Evolutionary conservation across 1,284 basidiomycete species (phyloP).

Genomic region (Ceratobasidium sp.): DNA sequence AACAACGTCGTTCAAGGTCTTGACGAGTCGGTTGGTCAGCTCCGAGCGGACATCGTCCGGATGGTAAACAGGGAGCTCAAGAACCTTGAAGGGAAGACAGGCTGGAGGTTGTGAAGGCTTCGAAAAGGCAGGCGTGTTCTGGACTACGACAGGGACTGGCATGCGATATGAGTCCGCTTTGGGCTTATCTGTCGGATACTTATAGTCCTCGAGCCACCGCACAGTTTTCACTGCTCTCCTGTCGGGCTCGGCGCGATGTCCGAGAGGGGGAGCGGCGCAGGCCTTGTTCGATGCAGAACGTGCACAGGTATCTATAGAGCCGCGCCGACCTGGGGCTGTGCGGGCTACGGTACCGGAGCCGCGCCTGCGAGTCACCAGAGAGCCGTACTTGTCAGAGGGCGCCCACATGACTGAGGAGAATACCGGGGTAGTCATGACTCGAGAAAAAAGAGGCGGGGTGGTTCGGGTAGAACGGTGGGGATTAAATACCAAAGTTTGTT

Average conservation of each 20-base stretch:
- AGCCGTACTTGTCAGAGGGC: conserved; percentile 28
- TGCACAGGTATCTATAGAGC: conserved; percentile 16
- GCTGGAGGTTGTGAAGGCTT: conserved; percentile 11
- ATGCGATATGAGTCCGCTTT: conserved; percentile 12
- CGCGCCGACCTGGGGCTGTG: conserved; percentile 26
- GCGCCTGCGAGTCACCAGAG: conserved; percentile 33
- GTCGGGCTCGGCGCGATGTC: conserved; percentile 10
- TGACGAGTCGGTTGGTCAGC: conserved; percentile 22
- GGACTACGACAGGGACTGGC: conserved; percentile 25
- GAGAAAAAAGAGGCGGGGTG: conserved; percentile 9
- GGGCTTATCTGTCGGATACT: conserved; percentile 8
- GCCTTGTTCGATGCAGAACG: background rate
- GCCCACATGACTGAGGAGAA: conserved; percentile 34
- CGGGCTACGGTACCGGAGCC: conserved; percentile 17
- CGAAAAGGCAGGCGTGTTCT: background rate
- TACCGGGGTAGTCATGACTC: conserved; percentile 18
- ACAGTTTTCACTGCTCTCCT: conserved; percentile 23
- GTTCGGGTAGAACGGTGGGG: background rate
- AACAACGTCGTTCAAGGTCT: conserved; percentile 33
- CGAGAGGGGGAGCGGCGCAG: conserved; percentile 2
- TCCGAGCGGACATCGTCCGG: conserved; percentile 24
- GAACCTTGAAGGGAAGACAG: conserved; percentile 13
- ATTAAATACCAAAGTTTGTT: no score
- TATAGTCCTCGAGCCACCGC: conserved; percentile 27
- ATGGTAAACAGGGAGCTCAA: conserved; percentile 29